phyloP scores from a whole-genome alignment of 345 rosid species.

The Erodium maritimum region DNA sequence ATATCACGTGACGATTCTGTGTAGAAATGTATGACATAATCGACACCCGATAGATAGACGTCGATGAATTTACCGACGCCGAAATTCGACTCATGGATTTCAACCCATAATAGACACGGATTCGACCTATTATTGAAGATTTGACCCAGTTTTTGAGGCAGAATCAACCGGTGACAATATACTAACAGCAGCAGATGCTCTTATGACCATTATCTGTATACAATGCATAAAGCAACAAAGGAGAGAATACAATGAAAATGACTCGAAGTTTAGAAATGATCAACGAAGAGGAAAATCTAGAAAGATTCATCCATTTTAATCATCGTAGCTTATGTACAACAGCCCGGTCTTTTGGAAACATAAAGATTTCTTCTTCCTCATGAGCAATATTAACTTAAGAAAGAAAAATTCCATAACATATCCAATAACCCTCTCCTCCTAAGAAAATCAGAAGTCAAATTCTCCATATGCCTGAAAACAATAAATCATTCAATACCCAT shows the following conservation, averaged over 20 bases:
- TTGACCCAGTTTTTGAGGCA: too few relatives aligned
- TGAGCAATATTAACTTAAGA: slow-evolving; percentile 17
- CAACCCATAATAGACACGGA: too few relatives aligned
- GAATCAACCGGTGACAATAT: too few relatives aligned
- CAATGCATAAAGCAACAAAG: background rate
- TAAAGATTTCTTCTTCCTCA: slow-evolving; percentile 18
- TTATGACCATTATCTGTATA: too few relatives aligned
- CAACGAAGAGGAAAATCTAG: slow-evolving; percentile 10
- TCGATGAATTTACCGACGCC: too few relatives aligned
- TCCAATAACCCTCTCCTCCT: slow-evolving; percentile 10
- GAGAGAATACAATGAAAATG: too few relatives aligned
- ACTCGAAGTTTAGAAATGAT: background rate
- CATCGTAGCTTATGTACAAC: slow-evolving; percentile 51
- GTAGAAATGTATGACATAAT: too few relatives aligned
- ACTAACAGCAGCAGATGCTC: too few relatives aligned
- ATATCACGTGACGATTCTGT: too few relatives aligned
- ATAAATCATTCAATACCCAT: background rate
- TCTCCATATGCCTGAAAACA: slow-evolving; percentile 78
- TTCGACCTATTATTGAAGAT: too few relatives aligned
- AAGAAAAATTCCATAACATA: slow-evolving; percentile 18
- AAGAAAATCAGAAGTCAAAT: slow-evolving; percentile 67
- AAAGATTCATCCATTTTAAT: slow-evolving; percentile 10
- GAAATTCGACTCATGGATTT: too few relatives aligned
- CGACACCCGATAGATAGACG: too few relatives aligned
- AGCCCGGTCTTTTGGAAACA: slow-evolving; percentile 21